Conservation (phyloP, 2,329 filamentous ascomycete species). For the Colletotrichum costaricense region DNA sequence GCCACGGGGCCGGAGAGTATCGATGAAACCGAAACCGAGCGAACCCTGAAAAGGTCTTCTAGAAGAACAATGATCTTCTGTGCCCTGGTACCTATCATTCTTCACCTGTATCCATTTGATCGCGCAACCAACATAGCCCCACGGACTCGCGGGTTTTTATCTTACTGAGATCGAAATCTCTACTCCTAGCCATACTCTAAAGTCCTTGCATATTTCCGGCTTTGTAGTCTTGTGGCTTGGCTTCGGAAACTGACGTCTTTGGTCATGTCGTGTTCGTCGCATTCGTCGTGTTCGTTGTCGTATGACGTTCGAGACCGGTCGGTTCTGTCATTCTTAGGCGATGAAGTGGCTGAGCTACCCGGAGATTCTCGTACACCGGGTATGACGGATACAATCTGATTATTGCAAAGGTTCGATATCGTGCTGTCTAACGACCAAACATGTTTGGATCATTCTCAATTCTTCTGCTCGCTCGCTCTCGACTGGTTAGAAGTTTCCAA, state of each 20-base stretch:
- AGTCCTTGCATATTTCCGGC: too few species aligned
- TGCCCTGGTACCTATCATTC: background rate
- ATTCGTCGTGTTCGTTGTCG: too few species aligned
- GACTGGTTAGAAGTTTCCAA: too few species aligned
- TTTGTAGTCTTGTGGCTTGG: too few species aligned
- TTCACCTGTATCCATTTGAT: background rate
- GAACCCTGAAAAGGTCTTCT: conserved; percentile 2
- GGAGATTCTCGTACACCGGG: too few species aligned
- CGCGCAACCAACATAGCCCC: conserved; percentile 5
- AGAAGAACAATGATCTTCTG: conserved; percentile 8
- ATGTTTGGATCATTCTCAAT: too few species aligned
- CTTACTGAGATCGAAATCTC: background rate
- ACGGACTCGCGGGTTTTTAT: background rate
- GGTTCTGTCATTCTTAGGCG: background rate
- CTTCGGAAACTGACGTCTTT: background rate
- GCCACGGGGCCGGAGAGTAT: background rate
- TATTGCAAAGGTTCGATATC: too few species aligned
- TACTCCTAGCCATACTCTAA: background rate
- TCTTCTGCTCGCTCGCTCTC: too few species aligned
- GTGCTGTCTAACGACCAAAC: too few species aligned
- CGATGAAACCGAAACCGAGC: conserved; percentile 22
- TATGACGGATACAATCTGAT: too few species aligned
- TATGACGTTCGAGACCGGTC: too few species aligned
- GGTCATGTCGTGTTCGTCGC: background rate
- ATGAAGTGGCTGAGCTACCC: background rate